Evolutionary conservation across 495 filamentous ascomycete genomes (phyloP).

Genomic region (Annulohypoxylon maeteangense): DNA sequence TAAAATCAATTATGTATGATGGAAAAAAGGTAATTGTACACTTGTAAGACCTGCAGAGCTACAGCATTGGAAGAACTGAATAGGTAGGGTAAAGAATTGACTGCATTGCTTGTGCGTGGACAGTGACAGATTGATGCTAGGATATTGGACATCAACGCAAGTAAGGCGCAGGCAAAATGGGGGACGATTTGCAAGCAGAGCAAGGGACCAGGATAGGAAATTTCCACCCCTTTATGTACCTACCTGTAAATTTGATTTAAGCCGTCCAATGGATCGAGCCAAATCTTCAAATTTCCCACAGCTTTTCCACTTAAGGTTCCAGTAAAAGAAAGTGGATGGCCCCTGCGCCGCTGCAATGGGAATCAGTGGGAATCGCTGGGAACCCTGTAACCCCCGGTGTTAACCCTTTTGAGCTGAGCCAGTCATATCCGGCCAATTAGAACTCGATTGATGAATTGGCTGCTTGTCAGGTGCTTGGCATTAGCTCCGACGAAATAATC

Average conservation of each 20-base stretch:
- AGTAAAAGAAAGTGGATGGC: background rate
- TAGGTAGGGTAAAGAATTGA: background rate
- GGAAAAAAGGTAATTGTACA: background rate
- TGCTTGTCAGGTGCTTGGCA: conserved; percentile 22
- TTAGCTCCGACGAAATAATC: conserved; percentile 5
- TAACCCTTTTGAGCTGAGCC: conserved; percentile 38
- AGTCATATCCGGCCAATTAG: conserved; percentile 39
- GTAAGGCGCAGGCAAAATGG: background rate
- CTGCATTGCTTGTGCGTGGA: background rate
- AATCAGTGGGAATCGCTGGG: conserved; percentile 18
- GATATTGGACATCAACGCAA: conserved; percentile 18
- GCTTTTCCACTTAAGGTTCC: conserved; percentile 15
- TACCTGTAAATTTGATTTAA: conserved; percentile 16
- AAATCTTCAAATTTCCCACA: conserved; percentile 25
- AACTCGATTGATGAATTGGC: conserved; percentile 23
- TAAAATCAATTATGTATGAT: background rate
- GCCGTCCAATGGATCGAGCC: conserved; percentile 18
- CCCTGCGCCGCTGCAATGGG: conserved; percentile 31
- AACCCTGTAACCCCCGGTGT: background rate
- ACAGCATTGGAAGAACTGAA: background rate
- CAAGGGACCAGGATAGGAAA: conserved; percentile 9
- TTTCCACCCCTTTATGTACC: conserved; percentile 26
- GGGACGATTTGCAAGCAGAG: background rate
- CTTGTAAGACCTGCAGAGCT: background rate
- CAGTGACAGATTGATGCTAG: background rate